A percentile compares a stretch with the other conserved stretches of the same genome.
Evolutionary conservation across 2,329 filamentous ascomycete genomes (phyloP).

Genomic region (Colletotrichum sp.): DNA sequence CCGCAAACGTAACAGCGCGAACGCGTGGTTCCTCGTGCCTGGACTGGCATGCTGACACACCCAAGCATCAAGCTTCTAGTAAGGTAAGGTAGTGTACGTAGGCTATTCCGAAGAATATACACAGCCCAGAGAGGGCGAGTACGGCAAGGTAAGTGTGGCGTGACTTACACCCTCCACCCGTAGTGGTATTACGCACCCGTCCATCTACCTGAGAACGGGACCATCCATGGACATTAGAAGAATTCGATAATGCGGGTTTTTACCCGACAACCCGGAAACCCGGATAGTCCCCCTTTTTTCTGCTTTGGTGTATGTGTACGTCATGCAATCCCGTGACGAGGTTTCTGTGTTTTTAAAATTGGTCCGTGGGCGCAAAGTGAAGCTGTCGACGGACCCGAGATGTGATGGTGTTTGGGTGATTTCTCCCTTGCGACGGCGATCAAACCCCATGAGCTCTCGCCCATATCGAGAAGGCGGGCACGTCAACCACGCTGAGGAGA

Average conservation of each 20-base stretch:
- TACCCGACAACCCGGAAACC: not conserved
- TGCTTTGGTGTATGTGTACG: not conserved
- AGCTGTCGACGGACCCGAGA: not conserved
- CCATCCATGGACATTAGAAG: not conserved
- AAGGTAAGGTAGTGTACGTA: not conserved
- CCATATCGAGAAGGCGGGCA: not conserved
- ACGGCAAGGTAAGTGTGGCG: not conserved
- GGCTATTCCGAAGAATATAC: not conserved
- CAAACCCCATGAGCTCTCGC: not conserved
- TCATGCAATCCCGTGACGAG: not conserved
- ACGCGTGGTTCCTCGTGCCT: conserved; percentile 3
- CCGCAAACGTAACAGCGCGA: not conserved
- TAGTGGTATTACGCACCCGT: not conserved
- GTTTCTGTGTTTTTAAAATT: not conserved
- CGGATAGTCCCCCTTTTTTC: not conserved
- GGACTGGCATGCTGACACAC: not conserved
- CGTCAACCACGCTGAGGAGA: not conserved
- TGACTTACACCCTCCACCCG: not conserved
- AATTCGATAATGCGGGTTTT: not conserved
- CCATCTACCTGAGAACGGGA: not conserved
- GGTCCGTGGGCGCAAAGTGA: not conserved
- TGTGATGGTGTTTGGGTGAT: not conserved
- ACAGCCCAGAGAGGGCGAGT: not conserved
- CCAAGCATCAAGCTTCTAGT: not conserved
- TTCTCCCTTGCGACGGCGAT: not conserved